Conservation (phyloP, 129 eudicot species). For the Centaurea solstitialis region DNA sequence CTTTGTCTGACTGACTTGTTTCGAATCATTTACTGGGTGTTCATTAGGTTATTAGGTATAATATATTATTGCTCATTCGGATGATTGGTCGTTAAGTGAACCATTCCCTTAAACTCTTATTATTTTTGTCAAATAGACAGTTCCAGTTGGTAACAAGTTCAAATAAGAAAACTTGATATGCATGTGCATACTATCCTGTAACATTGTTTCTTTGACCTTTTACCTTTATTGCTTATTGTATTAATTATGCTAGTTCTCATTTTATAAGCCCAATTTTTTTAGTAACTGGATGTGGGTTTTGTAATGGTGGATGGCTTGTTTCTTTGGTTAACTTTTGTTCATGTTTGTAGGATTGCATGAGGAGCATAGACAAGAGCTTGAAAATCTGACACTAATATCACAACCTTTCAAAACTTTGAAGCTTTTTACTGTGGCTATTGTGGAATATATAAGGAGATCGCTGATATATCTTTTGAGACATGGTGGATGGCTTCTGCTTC, state of each 20-base stretch:
- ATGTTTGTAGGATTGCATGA: constrained; percentile 68
- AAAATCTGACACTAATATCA: constrained; percentile 61
- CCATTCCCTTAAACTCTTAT: no score
- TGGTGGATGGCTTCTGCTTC: constrained; percentile 62
- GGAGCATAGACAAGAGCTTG: constrained; percentile 73
- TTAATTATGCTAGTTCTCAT: not conserved
- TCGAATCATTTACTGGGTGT: not conserved
- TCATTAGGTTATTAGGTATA: not conserved
- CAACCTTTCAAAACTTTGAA: constrained; percentile 78
- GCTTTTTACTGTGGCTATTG: constrained; percentile 66
- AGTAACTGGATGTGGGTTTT: not conserved
- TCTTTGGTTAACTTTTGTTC: constrained; percentile 4
- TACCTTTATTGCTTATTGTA: not conserved
- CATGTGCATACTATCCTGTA: not conserved
- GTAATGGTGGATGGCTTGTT: not conserved
- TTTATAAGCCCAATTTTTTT: not conserved
- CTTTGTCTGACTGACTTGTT: not conserved
- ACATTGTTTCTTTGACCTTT: not conserved
- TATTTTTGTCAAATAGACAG: not conserved
- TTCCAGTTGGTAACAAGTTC: not conserved
- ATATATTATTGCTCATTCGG: not conserved
- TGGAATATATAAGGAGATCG: constrained; percentile 56
- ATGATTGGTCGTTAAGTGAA: not conserved
- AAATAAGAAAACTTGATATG: not conserved
- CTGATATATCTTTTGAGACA: constrained; percentile 61